A percentile compares a stretch with the other conserved stretches of the same genome.
Conservation (phyloP, 2,329 filamentous ascomycete genomes). For the Ceratocystis diversiconidia region DNA sequence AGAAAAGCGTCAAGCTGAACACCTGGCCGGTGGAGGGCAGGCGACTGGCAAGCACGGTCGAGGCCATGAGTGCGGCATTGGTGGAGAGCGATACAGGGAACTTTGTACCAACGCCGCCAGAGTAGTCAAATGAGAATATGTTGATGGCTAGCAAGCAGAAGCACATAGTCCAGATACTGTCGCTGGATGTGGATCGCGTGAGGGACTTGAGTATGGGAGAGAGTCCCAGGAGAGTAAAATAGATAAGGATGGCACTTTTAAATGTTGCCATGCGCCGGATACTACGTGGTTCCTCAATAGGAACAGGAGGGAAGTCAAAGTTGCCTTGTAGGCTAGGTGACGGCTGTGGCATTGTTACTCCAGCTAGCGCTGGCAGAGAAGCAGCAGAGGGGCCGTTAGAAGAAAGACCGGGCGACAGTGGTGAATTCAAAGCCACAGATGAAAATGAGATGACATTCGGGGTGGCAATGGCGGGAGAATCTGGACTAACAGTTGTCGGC, state of each 20-base stretch:
- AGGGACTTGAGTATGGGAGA: constrained; percentile 93
- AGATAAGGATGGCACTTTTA: constrained; percentile 86
- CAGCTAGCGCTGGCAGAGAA: constrained; percentile 18
- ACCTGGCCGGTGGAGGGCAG: constrained; percentile 85
- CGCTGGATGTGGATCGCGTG: constrained; percentile 79
- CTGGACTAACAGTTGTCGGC: constrained; percentile 34
- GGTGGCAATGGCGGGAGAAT: neutral
- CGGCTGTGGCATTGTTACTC: constrained; percentile 15
- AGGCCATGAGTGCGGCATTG: constrained; percentile 92
- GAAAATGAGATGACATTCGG: constrained; percentile 20
- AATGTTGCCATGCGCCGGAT: constrained; percentile 57
- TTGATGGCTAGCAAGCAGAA: constrained; percentile 89
- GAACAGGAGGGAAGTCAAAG: constrained; percentile 22
- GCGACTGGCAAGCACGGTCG: constrained; percentile 80
- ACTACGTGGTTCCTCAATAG: constrained; percentile 29
- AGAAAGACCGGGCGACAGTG: constrained; percentile 23
- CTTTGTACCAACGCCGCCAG: constrained; percentile 48
- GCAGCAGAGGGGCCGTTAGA: constrained; percentile 16
- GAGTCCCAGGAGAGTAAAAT: constrained; percentile 78
- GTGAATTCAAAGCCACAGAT: constrained; percentile 41
- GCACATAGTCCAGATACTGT: constrained; percentile 95
- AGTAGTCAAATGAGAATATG: constrained; percentile 96
- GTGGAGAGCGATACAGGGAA: constrained; percentile 70
- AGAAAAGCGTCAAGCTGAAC: constrained; percentile 88
- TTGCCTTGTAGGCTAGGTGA: constrained; percentile 20